phyloP scores from a whole-genome alignment of 495 filamentous ascomycete genomes.

The Neurospora sp. region DNA sequence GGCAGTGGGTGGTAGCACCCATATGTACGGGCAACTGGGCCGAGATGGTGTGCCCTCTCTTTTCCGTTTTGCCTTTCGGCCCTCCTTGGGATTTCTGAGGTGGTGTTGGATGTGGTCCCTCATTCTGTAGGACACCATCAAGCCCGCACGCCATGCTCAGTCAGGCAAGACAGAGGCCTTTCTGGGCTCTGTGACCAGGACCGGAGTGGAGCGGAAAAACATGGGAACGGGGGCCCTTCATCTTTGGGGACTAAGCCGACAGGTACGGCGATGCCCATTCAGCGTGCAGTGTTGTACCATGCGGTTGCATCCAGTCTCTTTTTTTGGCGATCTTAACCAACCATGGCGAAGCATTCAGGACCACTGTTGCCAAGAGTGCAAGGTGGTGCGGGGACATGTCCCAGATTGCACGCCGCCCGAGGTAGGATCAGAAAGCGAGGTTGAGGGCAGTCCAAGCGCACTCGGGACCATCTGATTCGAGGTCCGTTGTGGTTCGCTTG shows the following conservation, averaged over 20 bases:
- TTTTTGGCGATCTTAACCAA: background rate
- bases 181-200: background rate
- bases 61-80: slow-evolving; percentile 1
- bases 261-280: slow-evolving; percentile 5
- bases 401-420: slow-evolving; percentile 16
- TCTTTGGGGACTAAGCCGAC: slow-evolving; percentile 1
- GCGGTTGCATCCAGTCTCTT: slow-evolving; percentile 7
- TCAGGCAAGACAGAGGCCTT: slow-evolving; percentile 4
- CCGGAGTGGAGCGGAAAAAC: slow-evolving; percentile 4
- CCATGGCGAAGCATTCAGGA: background rate
- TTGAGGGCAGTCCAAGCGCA: background rate
- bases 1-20: slow-evolving; percentile 5
- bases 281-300: slow-evolving; percentile 4
- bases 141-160: background rate
- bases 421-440: slow-evolving; percentile 8
- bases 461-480: background rate
- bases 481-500: background rate
- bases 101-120: background rate
- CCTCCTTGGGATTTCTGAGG: slow-evolving; percentile 1
- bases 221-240: slow-evolving; percentile 10
- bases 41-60: slow-evolving; percentile 5
- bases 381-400: slow-evolving; percentile 8
- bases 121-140: slow-evolving; percentile 2
- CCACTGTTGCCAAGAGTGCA: background rate
- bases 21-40: slow-evolving; percentile 13